phyloP scores from a whole-genome alignment of 1,139 yeast species.

The Lodderomyces jiufengensis region DNA sequence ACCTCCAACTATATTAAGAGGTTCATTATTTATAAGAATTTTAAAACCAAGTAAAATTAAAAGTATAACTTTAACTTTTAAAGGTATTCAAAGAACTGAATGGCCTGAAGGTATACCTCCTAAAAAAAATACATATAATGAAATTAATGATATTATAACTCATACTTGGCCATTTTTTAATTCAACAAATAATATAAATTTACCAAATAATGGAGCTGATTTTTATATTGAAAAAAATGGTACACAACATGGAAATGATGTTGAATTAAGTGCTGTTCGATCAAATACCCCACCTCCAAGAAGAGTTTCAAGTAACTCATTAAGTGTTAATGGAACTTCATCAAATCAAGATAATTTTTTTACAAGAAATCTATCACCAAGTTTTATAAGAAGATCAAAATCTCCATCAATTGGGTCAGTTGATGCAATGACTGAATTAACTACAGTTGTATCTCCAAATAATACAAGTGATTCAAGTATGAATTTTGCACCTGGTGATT shows the following conservation, averaged over 20 bases:
- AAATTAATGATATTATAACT: conserved; percentile 60
- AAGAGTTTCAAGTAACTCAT: background rate
- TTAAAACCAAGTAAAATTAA: conserved; percentile 75
- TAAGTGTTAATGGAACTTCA: conserved; percentile 5
- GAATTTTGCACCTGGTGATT: conserved; percentile 71
- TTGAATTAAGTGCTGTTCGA: conserved; percentile 27
- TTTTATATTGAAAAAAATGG: conserved; percentile 34
- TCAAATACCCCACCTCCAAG: conserved; percentile 18
- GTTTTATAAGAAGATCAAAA: conserved; percentile 39
- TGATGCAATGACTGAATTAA: conserved; percentile 14
- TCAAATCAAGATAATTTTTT: conserved; percentile 19
- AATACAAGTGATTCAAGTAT: conserved; percentile 27
- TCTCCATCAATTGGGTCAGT: conserved; percentile 23
- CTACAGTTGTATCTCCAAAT: conserved; percentile 9
- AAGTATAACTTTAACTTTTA: conserved; percentile 59
- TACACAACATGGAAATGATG: conserved; percentile 21
- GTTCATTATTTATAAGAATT: conserved; percentile 69
- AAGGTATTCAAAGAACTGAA: conserved; percentile 78
- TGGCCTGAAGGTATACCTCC: conserved; percentile 99
- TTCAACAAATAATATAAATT: conserved; percentile 7
- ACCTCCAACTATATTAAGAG: conserved; percentile 83
- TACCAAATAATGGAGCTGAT: conserved; percentile 56
- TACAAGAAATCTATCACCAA: conserved; percentile 26
- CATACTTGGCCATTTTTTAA: conserved; percentile 92
- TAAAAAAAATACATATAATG: conserved; percentile 61